These are phyloP conservation scores for Kwoniella sp. DNA, from an alignment of 768 basidiomycete species.

Conservation along the genomic window DNA sequence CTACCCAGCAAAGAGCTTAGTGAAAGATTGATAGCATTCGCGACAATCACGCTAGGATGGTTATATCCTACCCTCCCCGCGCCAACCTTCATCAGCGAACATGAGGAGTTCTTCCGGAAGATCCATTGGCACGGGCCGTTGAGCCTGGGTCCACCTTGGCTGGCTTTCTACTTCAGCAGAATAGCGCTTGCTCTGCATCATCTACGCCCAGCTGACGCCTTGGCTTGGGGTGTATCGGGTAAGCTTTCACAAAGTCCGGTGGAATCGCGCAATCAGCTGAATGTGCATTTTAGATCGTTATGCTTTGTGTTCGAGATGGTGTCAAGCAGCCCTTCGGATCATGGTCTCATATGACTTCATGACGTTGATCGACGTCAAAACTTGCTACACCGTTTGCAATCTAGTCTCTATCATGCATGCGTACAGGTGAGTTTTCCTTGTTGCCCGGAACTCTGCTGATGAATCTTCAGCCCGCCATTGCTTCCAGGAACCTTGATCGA, in stretches of 20 bases:
- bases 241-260: neutral
- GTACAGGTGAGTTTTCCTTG: neutral
- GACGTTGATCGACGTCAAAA: neutral
- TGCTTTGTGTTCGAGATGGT: neutral
- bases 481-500: neutral
- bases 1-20: neutral
- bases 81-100: neutral
- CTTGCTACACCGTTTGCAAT: neutral
- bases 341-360: neutral
- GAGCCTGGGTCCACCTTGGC: neutral
- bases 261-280: too few relatives aligned
- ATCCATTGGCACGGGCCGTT: neutral
- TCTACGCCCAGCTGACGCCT: neutral
- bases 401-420: neutral
- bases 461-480: neutral
- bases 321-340: neutral
- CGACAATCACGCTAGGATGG: neutral
- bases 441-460: neutral
- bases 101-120: neutral
- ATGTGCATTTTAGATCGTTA: neutral
- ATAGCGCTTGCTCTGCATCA: neutral
- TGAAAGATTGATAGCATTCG: neutral
- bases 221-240: neutral
- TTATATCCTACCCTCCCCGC: neutral
- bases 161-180: neutral